phyloP scores from a whole-genome alignment of 2,329 filamentous ascomycete genomes.

The Hypomyces perniciosus region DNA sequence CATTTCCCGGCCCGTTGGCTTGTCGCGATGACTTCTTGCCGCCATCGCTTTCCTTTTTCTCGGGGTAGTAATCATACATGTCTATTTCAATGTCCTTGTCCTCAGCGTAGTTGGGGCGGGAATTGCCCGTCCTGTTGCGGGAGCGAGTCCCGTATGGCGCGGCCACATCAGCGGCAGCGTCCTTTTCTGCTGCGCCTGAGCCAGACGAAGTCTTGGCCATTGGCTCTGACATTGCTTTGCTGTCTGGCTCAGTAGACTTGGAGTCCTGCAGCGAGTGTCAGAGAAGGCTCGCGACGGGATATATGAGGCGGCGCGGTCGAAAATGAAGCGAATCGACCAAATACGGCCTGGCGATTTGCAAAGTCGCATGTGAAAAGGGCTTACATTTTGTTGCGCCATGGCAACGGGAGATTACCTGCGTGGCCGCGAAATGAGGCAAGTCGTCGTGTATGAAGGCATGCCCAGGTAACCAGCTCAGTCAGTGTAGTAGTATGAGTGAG shows the following conservation, averaged over 20 bases:
- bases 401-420: conserved; percentile 30
- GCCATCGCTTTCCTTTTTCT: conserved; percentile 48
- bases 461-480: conserved; percentile 14
- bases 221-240: conserved; percentile 28
- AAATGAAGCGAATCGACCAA: neutral
- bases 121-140: conserved; percentile 73
- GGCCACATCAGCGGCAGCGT: conserved; percentile 45
- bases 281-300: conserved; percentile 15
- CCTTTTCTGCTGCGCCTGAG: conserved; percentile 43
- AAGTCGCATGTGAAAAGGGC: conserved; percentile 13
- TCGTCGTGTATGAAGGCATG: conserved; percentile 23
- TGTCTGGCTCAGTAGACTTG: conserved; percentile 29
- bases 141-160: conserved; percentile 88
- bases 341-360: conserved; percentile 4
- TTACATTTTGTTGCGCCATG: conserved; percentile 37
- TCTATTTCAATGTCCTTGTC: conserved; percentile 87
- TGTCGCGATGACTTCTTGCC: conserved; percentile 52
- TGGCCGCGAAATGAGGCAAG: conserved; percentile 27
- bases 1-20: conserved; percentile 33
- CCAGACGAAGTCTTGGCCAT: conserved; percentile 43
- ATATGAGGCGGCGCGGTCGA: conserved; percentile 12
- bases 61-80: conserved; percentile 59
- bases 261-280: conserved; percentile 26
- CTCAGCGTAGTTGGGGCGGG: conserved; percentile 92
- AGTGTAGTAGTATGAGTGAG: conserved; percentile 3